Evolutionary conservation across 768 basidiomycete species (phyloP), one percentile per base, ranked within the genome.

Genomic region (Phanerochaete carnosa): DNA sequence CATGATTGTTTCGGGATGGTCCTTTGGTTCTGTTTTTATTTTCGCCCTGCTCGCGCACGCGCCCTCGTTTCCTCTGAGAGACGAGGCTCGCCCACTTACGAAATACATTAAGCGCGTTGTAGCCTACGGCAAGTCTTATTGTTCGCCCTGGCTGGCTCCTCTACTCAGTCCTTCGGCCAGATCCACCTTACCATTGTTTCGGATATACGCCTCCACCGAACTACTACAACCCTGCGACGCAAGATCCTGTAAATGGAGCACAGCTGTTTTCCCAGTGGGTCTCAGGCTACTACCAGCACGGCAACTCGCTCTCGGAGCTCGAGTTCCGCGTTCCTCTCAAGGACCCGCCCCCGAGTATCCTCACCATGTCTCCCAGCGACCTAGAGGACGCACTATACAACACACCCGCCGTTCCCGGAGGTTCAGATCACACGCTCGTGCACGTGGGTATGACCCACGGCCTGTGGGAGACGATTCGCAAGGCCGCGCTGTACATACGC

Each of bases 351-450:
- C 62, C 64, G 15, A 67, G 62, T 8, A 37, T 67, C 30, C 43
- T 55, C 22, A 54, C 43, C 11, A 54, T 67, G 43, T 52, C 62
- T 5, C 57, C 62, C n/a, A 62, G 54, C 35, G 62, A 65, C 13
- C 28, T 61, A 25, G 37, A 28, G 29, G 12, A 39, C 29, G 50
- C 25, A n/a, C 54, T 62, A 5, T 60, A 50, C 47, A 22, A 25
- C 12, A 52, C 28, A 1, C 64, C 62, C 1, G 59, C 55, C 3
- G 45, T 26, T 1, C 62, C 58, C 8, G 62, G 62, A 4, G 64
- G 66, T 2, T 67, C 66, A 1, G 64, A 67, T 37, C 19, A 28
- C 7, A 19, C 65, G 11, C 33, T 67, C 19, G 32, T 65, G 29
- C 22, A 56, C n/a, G 25, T 45, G 11, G 61, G 58, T n/a, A 49